Conservation (phyloP, 2,329 filamentous ascomycete species). For the Aspergillus sp. region DNA sequence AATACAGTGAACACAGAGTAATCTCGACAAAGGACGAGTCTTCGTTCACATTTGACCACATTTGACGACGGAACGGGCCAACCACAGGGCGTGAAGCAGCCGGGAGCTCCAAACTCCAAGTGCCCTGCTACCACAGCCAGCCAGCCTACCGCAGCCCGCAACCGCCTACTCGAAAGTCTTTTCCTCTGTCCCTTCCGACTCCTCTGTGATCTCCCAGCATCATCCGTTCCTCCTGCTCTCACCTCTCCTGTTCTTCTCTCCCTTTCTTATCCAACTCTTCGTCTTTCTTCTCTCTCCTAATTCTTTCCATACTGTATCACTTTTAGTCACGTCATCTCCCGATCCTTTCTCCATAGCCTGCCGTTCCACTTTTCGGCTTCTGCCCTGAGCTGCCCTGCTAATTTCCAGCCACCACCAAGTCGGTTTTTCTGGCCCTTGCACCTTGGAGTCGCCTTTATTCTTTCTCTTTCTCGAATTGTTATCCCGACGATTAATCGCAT, state of each 20-base stretch:
- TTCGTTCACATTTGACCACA: neutral
- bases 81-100: slow-evolving; percentile 1
- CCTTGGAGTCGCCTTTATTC: slow-evolving; percentile 19
- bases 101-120: neutral
- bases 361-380: slow-evolving; percentile 19
- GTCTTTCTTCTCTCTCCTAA: slow-evolving; percentile 17
- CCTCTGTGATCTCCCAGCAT: slow-evolving; percentile 1
- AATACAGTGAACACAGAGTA: no score
- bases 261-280: slow-evolving; percentile 18
- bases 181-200: slow-evolving; percentile 14
- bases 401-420: slow-evolving; percentile 33
- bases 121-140: neutral
- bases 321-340: slow-evolving; percentile 14
- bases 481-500: slow-evolving; percentile 22
- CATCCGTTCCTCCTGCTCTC: slow-evolving; percentile 9
- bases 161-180: slow-evolving; percentile 12
- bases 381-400: slow-evolving; percentile 29
- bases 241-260: slow-evolving; percentile 24
- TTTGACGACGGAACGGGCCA: slow-evolving; percentile 1
- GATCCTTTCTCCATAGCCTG: slow-evolving; percentile 15
- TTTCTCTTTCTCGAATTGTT: slow-evolving; percentile 21
- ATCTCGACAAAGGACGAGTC: neutral
- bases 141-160: neutral
- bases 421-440: slow-evolving; percentile 5
- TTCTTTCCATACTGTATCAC: slow-evolving; percentile 14